These are phyloP conservation scores for Miscanthus sacchariflorus DNA, from an alignment of 202 grass and related monocot genomes.

Conservation along the genomic window DNA sequence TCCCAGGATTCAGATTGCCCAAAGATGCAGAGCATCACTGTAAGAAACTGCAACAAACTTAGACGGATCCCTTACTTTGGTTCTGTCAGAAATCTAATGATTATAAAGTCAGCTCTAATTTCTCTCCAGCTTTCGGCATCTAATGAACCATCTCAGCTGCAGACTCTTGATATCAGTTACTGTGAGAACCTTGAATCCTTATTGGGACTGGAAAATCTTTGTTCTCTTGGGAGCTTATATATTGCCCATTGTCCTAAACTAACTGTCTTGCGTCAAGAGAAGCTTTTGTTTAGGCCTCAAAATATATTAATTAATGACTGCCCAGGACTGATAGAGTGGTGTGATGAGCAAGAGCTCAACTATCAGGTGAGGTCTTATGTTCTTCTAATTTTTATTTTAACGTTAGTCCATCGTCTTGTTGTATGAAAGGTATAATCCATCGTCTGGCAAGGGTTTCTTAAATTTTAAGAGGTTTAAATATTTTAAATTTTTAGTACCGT, in stretches of 20 bases:
- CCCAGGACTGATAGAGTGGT: constrained; percentile 5
- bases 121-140: constrained; percentile 13
- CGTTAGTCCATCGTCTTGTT: not conserved
- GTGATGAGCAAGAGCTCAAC: constrained; percentile 5
- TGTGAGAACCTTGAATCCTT: not conserved
- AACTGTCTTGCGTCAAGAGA: not conserved
- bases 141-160: not conserved
- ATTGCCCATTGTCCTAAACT: constrained; percentile 12
- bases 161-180: constrained; percentile 19
- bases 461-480: not conserved
- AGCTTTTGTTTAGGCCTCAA: constrained; percentile 8
- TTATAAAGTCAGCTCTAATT: not conserved
- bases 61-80: constrained; percentile 19
- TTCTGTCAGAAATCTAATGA: constrained; percentile 8
- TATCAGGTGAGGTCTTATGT: constrained; percentile 7
- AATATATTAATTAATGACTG: not conserved
- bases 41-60: constrained; percentile 34
- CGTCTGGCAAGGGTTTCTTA: not conserved
- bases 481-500: too few species aligned
- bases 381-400: not conserved
- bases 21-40: constrained; percentile 9
- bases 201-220: not conserved
- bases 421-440: too few species aligned
- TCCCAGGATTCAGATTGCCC: constrained; percentile 26
- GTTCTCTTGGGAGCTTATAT: constrained; percentile 21